Conservation (phyloP, 495 filamentous ascomycete genomes). For the Parathielavia hyrcaniae region DNA sequence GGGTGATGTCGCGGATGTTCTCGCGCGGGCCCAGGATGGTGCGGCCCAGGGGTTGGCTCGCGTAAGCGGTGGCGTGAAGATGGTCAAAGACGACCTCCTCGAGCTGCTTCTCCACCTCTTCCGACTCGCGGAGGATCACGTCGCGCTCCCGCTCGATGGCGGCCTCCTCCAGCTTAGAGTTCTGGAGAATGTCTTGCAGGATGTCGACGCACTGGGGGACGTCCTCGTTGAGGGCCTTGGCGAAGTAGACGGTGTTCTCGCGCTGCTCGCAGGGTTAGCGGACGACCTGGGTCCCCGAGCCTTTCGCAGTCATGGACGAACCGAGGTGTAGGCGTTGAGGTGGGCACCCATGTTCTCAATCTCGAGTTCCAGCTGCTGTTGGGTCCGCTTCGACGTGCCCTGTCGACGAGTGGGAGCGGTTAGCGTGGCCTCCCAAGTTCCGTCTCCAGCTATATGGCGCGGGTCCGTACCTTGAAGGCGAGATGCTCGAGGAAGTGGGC, state of each 20-base stretch:
- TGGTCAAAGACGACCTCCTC: conserved; percentile 99
- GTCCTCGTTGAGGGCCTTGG: conserved; percentile 96
- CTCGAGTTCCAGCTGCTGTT: conserved; percentile 96
- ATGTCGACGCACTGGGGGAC: conserved; percentile 94
- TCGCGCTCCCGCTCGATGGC: conserved; percentile 97
- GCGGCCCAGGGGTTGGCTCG: conserved; percentile 89
- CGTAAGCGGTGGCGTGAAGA: conserved; percentile 95
- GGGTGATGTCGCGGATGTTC: conserved; percentile 94
- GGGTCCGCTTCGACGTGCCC: conserved; percentile 88
- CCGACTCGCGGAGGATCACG: conserved; percentile 96
- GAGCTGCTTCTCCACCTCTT: conserved; percentile 99
- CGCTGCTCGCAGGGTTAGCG: conserved; percentile 53
- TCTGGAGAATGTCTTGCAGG: conserved; percentile 96
- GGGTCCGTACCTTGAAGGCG: conserved; percentile 81
- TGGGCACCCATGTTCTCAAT: conserved; percentile 99
- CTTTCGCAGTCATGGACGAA: conserved; percentile 47
- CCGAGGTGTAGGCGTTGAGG: conserved; percentile 98
- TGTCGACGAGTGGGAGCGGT: conserved; percentile 14
- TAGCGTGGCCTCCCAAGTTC: conserved; percentile 6
- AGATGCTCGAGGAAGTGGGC: conserved; percentile 99
- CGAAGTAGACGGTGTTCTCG: conserved; percentile 99
- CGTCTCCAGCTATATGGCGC: neutral
- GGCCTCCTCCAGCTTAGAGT: conserved; percentile 88
- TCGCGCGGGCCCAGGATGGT: conserved; percentile 96
- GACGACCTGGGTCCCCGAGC: conserved; percentile 11